Evolutionary conservation across 352 stramenopile genomes (phyloP).

Genomic region (Phytophthora tubulina): DNA sequence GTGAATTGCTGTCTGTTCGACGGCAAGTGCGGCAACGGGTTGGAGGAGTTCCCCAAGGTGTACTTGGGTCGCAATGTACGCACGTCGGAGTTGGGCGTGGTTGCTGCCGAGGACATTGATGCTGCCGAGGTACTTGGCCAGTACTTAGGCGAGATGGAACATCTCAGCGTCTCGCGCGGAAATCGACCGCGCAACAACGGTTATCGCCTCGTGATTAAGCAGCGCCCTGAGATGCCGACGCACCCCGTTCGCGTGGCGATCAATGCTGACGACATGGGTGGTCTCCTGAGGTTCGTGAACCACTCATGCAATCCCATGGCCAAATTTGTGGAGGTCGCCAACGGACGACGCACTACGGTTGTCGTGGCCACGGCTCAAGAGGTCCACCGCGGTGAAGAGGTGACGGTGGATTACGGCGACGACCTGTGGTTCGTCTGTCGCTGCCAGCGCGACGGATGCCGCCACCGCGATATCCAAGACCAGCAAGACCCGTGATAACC

Average conservation of each 20-base stretch:
- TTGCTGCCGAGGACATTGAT: neutral
- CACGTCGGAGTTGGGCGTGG: neutral
- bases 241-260: neutral
- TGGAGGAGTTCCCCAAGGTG: neutral
- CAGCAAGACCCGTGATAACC: too few relatives aligned
- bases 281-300: neutral
- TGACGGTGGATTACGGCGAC: neutral
- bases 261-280: neutral
- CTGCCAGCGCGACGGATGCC: neutral
- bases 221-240: neutral
- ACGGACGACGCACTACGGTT: neutral
- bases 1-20: constrained; percentile 7
- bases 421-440: neutral
- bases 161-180: neutral
- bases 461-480: too few relatives aligned
- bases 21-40: constrained; percentile 2
- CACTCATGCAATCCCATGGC: neutral
- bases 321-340: neutral
- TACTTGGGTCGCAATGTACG: neutral
- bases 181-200: constrained; percentile 1
- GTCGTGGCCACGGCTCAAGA: neutral
- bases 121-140: constrained; percentile 1
- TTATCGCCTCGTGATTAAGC: neutral
- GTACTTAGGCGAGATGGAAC: constrained; percentile 1
- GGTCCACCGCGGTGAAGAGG: neutral